phyloP scores from a whole-genome alignment of 1,284 basidiomycete genomes.

The Sutorius eximius region DNA sequence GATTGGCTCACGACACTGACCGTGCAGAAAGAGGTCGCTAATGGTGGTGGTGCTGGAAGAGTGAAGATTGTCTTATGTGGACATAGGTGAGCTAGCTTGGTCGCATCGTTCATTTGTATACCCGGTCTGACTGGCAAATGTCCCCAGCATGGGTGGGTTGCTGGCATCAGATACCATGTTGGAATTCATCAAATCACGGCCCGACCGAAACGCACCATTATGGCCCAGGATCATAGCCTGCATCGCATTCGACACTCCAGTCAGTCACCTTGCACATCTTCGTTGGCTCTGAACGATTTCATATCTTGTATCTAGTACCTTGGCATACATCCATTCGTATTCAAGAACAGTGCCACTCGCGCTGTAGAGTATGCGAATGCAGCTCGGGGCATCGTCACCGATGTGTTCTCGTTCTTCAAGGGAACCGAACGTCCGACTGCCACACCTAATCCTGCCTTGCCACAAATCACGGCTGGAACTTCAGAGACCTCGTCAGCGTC shows the following conservation, averaged over 20 bases:
- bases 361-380: slow-evolving; percentile 71
- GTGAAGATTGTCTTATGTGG: slow-evolving; percentile 87
- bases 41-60: slow-evolving; percentile 71
- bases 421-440: slow-evolving; percentile 42
- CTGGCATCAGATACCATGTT: slow-evolving; percentile 83
- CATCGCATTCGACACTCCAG: slow-evolving; percentile 90
- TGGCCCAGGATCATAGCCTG: slow-evolving; percentile 85
- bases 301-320: slow-evolving; percentile 57
- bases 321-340: slow-evolving; percentile 82
- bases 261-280: slow-evolving; percentile 39
- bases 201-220: slow-evolving; percentile 62
- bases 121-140: not conserved
- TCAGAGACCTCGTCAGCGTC: slow-evolving; percentile 24
- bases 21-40: slow-evolving; percentile 74
- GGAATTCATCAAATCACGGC: slow-evolving; percentile 65
- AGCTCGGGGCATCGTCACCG: slow-evolving; percentile 60
- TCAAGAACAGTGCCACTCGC: slow-evolving; percentile 83
- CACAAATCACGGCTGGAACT: slow-evolving; percentile 29
- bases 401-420: slow-evolving; percentile 51
- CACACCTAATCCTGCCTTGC: slow-evolving; percentile 28
- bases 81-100: slow-evolving; percentile 64
- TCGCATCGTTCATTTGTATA: not conserved
- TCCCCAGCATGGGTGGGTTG: slow-evolving; percentile 82
- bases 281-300: not conserved
- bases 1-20: slow-evolving; percentile 87